A percentile compares a stretch with the other conserved stretches of the same genome.
These are phyloP conservation scores for Gastrolobium bilobum DNA, from an alignment of 306 rosid genomes.

Conservation along the genomic window DNA sequence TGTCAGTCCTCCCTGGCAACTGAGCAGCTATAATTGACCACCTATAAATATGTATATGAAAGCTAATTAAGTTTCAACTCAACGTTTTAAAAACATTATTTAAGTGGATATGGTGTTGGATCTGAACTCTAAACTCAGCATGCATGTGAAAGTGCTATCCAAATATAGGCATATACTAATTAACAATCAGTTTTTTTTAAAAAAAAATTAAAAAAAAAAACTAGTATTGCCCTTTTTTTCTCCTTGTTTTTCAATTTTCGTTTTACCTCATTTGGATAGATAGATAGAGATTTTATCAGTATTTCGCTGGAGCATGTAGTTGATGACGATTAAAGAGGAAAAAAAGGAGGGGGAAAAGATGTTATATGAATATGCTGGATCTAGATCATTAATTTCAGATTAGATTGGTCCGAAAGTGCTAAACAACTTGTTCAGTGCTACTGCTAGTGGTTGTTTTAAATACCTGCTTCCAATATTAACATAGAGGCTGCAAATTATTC, in stretches of 20 bases:
- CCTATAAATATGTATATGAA: slow-evolving; percentile 50
- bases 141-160: slow-evolving; percentile 54
- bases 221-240: not conserved
- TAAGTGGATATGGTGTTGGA: slow-evolving; percentile 51
- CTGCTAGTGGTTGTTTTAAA: slow-evolving; percentile 18
- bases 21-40: slow-evolving; percentile 99
- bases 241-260: not conserved
- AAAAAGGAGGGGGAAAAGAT: not conserved
- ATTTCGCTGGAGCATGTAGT: slow-evolving; percentile 15
- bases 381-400: slow-evolving; percentile 6
- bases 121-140: slow-evolving; percentile 59
- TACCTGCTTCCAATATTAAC: slow-evolving; percentile 97
- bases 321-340: slow-evolving; percentile 23
- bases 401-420: slow-evolving; percentile 39
- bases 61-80: slow-evolving; percentile 31
- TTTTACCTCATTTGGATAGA: slow-evolving; percentile 47
- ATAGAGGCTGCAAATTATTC: slow-evolving; percentile 86
- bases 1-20: slow-evolving; percentile 95
- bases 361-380: slow-evolving; percentile 8
- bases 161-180: slow-evolving; percentile 51
- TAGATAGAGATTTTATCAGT: slow-evolving; percentile 33
- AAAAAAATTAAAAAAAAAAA: not conserved
- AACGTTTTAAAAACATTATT: slow-evolving; percentile 22
- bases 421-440: slow-evolving; percentile 34
- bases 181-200: not conserved